Evolutionary conservation across 495 filamentous ascomycete species (phyloP), one percentile per base, ranked within the genome.

Genomic region (Xylaria nigripes): DNA sequence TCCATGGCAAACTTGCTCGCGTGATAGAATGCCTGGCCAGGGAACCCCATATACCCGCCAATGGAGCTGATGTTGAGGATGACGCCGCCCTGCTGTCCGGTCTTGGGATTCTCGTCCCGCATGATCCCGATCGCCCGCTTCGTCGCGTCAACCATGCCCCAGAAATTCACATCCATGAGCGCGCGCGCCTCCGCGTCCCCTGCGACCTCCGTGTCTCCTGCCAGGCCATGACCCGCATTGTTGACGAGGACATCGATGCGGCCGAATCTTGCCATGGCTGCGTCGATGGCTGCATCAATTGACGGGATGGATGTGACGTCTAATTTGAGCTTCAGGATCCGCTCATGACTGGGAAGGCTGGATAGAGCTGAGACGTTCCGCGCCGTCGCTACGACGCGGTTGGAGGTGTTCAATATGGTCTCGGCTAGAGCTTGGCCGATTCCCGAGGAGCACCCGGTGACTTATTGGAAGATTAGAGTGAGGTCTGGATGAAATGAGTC

Each of bases 211-310:
- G 74, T 70, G 48, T 73, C 73, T 5, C 76, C 78, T 12, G 53
- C 41, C 5, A 76, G 65, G 5, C 65, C 58, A 55, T 79, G 79
- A 18, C 79, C 79, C 2, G 79, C 78, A 45, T 81, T 83, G 67
- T 82, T 81, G 56, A 81, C 74, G 18, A 80, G 61, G 18, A 81
- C 72, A 49, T 83, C 77, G 51, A 83, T 67, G 32, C 71, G 74
- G 23, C 62, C 60, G 57, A 79, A 79, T 32, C 64, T 67, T 0
- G 51, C 55, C 1, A 76, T 27, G 0, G 73, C 61, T 0, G 59
- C 52, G 6, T 57, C 24, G 16, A 82, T 54, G 3, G 76, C 75
- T 0, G 64, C 60, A 16, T 69, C 61, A 48, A 82, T 72, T 9
- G 68, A 68, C 10, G 57, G 45, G 16, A 44, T 54, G 6, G 68